Evolutionary conservation across 768 basidiomycete genomes (phyloP).

Genomic region (Bullera alba): DNA sequence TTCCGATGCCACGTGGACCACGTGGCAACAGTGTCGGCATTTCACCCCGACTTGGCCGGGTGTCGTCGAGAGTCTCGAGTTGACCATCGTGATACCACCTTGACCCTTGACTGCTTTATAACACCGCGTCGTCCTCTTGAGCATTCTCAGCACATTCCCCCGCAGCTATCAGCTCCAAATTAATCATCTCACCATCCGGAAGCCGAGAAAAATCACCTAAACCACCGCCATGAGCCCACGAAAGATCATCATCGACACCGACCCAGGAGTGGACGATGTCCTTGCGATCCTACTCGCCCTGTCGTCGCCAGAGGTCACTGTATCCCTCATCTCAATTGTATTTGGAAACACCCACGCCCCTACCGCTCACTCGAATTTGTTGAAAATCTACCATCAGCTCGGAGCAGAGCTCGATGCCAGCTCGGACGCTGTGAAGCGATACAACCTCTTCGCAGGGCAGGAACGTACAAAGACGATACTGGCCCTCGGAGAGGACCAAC

Average conservation of each 20-base stretch:
- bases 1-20: too few species aligned
- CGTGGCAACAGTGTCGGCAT: too few species aligned
- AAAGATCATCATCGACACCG: slow-evolving; percentile 44
- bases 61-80: too few species aligned
- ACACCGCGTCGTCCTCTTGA: too few species aligned
- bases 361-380: slow-evolving; percentile 58
- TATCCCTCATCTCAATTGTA: slow-evolving; percentile 66
- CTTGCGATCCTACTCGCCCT: slow-evolving; percentile 43
- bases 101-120: too few species aligned
- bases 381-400: slow-evolving; percentile 67
- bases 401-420: slow-evolving; percentile 49
- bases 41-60: too few species aligned
- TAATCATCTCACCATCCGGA: too few species aligned
- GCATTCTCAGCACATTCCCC: too few species aligned
- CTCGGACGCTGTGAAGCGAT: slow-evolving; percentile 56
- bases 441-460: slow-evolving; percentile 54
- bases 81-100: too few species aligned
- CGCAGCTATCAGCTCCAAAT: too few species aligned
- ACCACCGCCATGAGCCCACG: not conserved
- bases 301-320: slow-evolving; percentile 63
- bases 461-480: slow-evolving; percentile 61
- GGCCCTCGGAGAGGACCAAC: slow-evolving; percentile 58
- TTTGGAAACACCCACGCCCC: slow-evolving; percentile 50
- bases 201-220: too few species aligned
- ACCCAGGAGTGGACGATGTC: slow-evolving; percentile 46